Evolutionary conservation across 2,329 filamentous ascomycete species (phyloP).

Genomic region (Dothideomycetidae sp.): DNA sequence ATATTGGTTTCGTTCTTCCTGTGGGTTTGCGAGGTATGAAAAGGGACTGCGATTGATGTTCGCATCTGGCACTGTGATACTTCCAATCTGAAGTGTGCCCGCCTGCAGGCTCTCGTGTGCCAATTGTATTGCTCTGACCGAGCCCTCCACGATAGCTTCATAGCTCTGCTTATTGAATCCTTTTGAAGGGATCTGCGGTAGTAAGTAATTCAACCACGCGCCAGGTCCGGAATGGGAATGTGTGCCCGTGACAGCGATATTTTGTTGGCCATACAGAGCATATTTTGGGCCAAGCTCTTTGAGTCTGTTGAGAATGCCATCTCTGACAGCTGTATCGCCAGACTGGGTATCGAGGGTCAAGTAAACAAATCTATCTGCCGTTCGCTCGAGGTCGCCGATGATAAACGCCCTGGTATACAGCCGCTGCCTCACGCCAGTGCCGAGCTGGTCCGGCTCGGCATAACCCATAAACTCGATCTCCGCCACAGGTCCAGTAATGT

Average conservation of each 20-base stretch:
- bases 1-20: constrained; percentile 58
- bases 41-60: constrained; percentile 84
- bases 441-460: constrained; percentile 69
- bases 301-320: constrained; percentile 72
- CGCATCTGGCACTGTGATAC: constrained; percentile 54
- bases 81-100: constrained; percentile 59
- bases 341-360: constrained; percentile 75
- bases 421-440: constrained; percentile 72
- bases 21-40: constrained; percentile 76
- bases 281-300: constrained; percentile 56
- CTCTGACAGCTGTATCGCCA: constrained; percentile 75
- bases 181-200: constrained; percentile 77
- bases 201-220: constrained; percentile 85
- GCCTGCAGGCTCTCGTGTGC: constrained; percentile 59
- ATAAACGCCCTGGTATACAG: constrained; percentile 85
- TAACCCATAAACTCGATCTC: constrained; percentile 89
- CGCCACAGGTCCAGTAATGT: constrained; percentile 69
- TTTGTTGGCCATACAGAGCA: constrained; percentile 59
- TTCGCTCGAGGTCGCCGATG: constrained; percentile 51
- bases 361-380: constrained; percentile 67
- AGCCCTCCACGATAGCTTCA: constrained; percentile 74
- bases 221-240: constrained; percentile 87
- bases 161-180: constrained; percentile 83
- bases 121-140: constrained; percentile 63
- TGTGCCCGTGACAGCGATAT: constrained; percentile 80